Conservation (phyloP, 2,329 filamentous ascomycete species). For the Cordyceps cateniannulata region DNA sequence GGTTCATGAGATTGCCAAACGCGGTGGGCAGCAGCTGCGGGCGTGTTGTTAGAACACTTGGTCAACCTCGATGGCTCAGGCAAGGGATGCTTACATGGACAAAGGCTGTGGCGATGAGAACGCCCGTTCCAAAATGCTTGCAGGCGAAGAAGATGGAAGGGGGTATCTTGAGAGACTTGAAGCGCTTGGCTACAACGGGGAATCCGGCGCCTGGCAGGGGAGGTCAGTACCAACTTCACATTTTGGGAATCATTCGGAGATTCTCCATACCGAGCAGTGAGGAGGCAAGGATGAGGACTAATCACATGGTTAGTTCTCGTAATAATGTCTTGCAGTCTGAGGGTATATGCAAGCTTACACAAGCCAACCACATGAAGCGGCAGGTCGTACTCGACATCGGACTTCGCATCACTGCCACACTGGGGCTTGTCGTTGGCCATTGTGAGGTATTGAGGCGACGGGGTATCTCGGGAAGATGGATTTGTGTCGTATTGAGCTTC, state of each 20-base stretch:
- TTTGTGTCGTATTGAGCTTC: neutral
- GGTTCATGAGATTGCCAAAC: slow-evolving; percentile 45
- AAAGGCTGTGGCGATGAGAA: slow-evolving; percentile 66
- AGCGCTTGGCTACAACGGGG: slow-evolving; percentile 47
- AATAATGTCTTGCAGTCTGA: no score
- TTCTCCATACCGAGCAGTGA: slow-evolving; percentile 21
- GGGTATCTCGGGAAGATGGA: neutral
- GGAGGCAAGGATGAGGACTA: slow-evolving; percentile 23
- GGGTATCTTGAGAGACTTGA: slow-evolving; percentile 52
- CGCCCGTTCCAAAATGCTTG: slow-evolving; percentile 64
- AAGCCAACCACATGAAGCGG: slow-evolving; percentile 23
- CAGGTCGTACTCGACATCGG: slow-evolving; percentile 21
- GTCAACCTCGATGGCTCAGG: neutral
- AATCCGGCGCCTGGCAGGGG: slow-evolving; percentile 38
- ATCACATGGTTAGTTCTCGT: neutral
- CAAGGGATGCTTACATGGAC: slow-evolving; percentile 48
- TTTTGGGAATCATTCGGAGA: neutral
- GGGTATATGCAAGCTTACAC: slow-evolving; percentile 19
- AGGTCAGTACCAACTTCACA: neutral
- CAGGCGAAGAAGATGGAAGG: slow-evolving; percentile 53
- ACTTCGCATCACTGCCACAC: slow-evolving; percentile 19
- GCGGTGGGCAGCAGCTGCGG: slow-evolving; percentile 51
- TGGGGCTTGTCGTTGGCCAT: slow-evolving; percentile 21
- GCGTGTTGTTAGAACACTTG: neutral
- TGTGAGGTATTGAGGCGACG: neutral